phyloP scores from a whole-genome alignment of 2,329 filamentous ascomycete genomes.

The Tricladium varicosporioides region DNA sequence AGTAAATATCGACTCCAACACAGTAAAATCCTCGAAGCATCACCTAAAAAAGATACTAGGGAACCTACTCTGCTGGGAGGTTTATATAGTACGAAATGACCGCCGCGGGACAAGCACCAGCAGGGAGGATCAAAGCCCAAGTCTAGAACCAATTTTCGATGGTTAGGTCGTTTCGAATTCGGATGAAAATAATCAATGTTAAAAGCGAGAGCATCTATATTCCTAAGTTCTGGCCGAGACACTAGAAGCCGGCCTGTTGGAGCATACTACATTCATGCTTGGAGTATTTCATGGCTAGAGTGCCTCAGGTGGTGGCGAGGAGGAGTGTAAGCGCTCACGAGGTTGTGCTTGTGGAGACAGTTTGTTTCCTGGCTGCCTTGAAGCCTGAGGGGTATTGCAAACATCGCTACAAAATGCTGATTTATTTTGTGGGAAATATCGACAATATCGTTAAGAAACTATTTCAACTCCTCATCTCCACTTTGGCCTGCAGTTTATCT shows the following conservation, averaged over 20 bases:
- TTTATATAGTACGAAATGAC: neutral
- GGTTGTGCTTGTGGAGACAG: too few species aligned
- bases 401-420: too few species aligned
- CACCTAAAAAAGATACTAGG: neutral
- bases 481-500: too few species aligned
- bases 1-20: neutral
- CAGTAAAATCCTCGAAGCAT: neutral
- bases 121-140: neutral
- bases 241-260: neutral
- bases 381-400: too few species aligned
- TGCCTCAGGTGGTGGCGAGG: neutral
- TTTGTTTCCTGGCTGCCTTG: too few species aligned
- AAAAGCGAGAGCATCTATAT: neutral
- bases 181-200: neutral
- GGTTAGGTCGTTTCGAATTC: neutral
- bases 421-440: too few species aligned
- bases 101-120: neutral
- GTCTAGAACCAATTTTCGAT: neutral
- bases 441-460: too few species aligned
- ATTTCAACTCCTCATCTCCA: too few species aligned
- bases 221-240: neutral
- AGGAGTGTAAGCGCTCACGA: neutral
- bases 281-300: neutral
- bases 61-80: neutral
- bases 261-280: neutral